These are phyloP conservation scores for Nowakowskiella sp. DNA, from an alignment of 192 early-diverging fungal species.

Conservation along the genomic window DNA sequence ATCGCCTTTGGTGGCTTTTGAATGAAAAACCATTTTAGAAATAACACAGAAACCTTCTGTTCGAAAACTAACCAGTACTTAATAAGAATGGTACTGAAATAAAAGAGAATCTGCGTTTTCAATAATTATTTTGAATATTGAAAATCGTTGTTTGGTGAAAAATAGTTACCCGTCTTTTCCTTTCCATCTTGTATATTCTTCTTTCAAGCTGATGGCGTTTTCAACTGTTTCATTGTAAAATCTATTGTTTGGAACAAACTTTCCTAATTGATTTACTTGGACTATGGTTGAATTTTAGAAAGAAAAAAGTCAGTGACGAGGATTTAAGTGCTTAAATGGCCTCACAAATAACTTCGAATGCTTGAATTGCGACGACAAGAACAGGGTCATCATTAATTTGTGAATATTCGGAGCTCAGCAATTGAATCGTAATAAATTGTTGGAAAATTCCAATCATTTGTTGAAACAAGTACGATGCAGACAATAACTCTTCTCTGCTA, in stretches of 20 bases:
- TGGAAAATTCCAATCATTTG: conserved; percentile 16
- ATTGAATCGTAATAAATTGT: conserved; percentile 10
- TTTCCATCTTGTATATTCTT: conserved; percentile 40
- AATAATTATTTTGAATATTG: neutral
- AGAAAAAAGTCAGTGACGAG: neutral
- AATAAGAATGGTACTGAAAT: conserved; percentile 34
- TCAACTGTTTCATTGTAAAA: conserved; percentile 43
- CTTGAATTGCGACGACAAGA: conserved; percentile 6
- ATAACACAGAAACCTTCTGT: neutral
- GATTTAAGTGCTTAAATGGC: neutral
- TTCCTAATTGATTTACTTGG: conserved; percentile 30
- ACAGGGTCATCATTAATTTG: neutral
- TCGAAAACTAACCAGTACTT: conserved; percentile 9
- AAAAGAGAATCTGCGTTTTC: conserved; percentile 22
- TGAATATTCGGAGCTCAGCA: neutral
- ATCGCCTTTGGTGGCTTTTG: conserved; percentile 23
- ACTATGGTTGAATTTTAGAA: conserved; percentile 8
- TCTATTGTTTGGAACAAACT: conserved; percentile 27
- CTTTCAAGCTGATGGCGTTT: conserved; percentile 32
- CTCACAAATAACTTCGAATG: conserved; percentile 11
- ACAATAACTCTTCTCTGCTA: neutral
- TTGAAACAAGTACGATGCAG: conserved; percentile 7
- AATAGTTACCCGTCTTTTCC: conserved; percentile 17
- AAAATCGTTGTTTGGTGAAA: neutral
- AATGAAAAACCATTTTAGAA: neutral